Conservation (phyloP, 2,329 filamentous ascomycete genomes). For the Daldinia sp. region DNA sequence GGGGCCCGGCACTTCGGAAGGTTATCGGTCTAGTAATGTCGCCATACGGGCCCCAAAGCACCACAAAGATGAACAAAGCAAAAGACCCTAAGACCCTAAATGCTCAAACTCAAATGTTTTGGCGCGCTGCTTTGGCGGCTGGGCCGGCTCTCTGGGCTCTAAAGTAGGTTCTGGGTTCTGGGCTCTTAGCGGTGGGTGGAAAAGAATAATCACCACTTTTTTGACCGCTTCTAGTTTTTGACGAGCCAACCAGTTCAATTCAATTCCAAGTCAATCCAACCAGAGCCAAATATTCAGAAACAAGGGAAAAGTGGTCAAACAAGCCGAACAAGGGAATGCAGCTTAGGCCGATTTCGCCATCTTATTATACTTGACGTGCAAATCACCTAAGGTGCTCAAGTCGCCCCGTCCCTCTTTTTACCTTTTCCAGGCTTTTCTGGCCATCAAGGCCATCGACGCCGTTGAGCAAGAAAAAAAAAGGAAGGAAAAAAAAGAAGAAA, state of each 20-base stretch:
- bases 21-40: conserved; percentile 49
- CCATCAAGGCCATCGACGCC: neutral
- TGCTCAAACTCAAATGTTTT: conserved; percentile 34
- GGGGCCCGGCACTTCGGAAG: conserved; percentile 37
- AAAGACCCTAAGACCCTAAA: conserved; percentile 38
- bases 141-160: conserved; percentile 27
- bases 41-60: conserved; percentile 52
- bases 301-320: too few relatives aligned
- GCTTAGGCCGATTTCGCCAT: conserved; percentile 36
- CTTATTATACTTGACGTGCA: conserved; percentile 22
- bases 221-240: conserved; percentile 37
- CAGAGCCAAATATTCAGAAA: neutral
- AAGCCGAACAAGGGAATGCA: conserved; percentile 12
- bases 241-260: conserved; percentile 17
- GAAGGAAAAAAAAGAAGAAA: neutral
- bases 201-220: conserved; percentile 48
- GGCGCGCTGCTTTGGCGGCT: conserved; percentile 8
- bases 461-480: neutral
- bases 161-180: too few relatives aligned
- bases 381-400: neutral
- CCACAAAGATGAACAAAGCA: conserved; percentile 39
- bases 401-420: neutral
- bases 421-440: neutral
- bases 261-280: neutral
- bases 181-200: too few relatives aligned